A percentile compares a stretch with the other conserved stretches of the same genome.
These are phyloP conservation scores for Globisporangium ultimum DNA, from an alignment of 352 stramenopile genomes.

Conservation along the genomic window DNA sequence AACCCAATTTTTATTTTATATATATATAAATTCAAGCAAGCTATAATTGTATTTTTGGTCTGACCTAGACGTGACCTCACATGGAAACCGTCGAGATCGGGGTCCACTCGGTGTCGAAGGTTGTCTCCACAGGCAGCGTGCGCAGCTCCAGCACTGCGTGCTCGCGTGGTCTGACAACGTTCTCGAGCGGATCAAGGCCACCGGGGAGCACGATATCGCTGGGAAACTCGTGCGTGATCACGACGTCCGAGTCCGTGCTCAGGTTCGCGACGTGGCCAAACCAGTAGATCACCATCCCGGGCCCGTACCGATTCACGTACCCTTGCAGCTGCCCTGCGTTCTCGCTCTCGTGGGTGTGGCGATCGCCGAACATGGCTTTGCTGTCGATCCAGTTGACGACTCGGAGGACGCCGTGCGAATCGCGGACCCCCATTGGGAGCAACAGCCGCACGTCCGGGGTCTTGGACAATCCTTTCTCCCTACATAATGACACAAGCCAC, in stretches of 20 bases:
- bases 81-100: conserved; percentile 32
- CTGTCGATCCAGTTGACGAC: conserved; percentile 91
- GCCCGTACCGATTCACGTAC: conserved; percentile 81
- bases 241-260: conserved; percentile 49
- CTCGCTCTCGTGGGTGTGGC: conserved; percentile 72
- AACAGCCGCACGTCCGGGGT: conserved; percentile 82
- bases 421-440: conserved; percentile 75
- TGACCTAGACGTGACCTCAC: conserved; percentile 2
- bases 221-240: conserved; percentile 62
- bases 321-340: conserved; percentile 71
- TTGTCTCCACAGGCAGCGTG: conserved; percentile 19
- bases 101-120: conserved; percentile 39
- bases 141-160: conserved; percentile 19
- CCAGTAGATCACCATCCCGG: conserved; percentile 90
- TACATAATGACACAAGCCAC: conserved; percentile 1
- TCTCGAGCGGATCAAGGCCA: conserved; percentile 36
- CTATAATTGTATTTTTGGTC: too few species aligned
- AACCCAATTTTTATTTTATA: too few species aligned
- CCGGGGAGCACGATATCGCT: conserved; percentile 50
- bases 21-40: too few species aligned
- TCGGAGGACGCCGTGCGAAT: conserved; percentile 37
- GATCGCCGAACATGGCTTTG: conserved; percentile 89
- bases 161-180: conserved; percentile 13
- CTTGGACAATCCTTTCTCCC: conserved; percentile 78
- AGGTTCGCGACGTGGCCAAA: conserved; percentile 67